A percentile compares a stretch with the other conserved stretches of the same genome.
Evolutionary conservation across 2,329 filamentous ascomycete species (phyloP).

Genomic region (Emergomyces africanus): DNA sequence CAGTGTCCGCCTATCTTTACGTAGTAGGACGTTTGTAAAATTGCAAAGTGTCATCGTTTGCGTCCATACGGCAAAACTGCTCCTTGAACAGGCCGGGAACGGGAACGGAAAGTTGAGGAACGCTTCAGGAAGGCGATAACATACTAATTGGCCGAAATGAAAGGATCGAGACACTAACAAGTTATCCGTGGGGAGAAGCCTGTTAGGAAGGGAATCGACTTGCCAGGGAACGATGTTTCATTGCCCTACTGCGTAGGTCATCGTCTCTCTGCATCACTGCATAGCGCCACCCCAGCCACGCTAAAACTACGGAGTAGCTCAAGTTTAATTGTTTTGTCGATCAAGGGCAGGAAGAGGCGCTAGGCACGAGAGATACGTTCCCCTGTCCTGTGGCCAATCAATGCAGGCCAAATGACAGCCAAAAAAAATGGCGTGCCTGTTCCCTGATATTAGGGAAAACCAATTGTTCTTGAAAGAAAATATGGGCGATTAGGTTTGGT

Average conservation of each 20-base stretch:
- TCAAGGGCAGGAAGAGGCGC: not conserved
- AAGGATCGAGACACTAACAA: not conserved
- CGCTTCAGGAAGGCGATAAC: not conserved
- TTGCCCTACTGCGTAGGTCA: not conserved
- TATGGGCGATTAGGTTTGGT: not conserved
- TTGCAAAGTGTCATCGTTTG: slow-evolving; percentile 1
- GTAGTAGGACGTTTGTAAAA: not conserved
- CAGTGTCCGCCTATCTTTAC: not conserved
- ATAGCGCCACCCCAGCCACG: not conserved
- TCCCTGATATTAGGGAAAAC: not conserved
- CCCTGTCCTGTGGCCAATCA: not conserved
- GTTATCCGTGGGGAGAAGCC: not conserved
- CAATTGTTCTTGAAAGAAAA: not conserved
- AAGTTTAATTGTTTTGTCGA: not conserved
- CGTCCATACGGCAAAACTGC: not conserved
- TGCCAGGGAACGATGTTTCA: not conserved
- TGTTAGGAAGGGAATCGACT: not conserved
- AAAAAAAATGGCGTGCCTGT: not conserved
- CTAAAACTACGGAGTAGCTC: not conserved
- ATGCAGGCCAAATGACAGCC: not conserved
- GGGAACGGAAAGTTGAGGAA: not conserved
- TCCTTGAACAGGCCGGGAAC: not conserved
- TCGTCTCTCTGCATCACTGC: not conserved
- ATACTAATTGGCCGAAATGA: not conserved
- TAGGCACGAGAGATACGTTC: no score